phyloP scores from a whole-genome alignment of 108 stramenopile species.

The Cyclotella baltica region DNA sequence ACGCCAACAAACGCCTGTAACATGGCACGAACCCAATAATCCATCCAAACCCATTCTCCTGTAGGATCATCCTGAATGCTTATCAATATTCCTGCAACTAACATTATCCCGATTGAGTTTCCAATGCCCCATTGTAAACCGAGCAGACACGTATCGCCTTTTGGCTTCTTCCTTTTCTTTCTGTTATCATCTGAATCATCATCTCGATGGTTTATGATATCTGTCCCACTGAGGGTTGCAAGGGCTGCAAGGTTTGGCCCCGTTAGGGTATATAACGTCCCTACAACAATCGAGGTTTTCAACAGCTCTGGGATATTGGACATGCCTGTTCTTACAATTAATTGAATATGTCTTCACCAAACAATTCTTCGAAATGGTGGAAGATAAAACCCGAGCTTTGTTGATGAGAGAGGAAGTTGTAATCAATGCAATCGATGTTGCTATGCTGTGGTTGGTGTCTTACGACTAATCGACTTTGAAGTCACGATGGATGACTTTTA shows the following conservation, averaged over 20 bases:
- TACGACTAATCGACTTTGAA: too few species aligned
- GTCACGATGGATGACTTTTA: too few species aligned
- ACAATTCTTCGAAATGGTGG: neutral
- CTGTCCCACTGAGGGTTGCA: conserved; percentile 62
- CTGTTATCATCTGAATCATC: neutral
- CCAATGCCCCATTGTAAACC: conserved; percentile 74
- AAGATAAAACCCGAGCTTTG: neutral
- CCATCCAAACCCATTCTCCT: conserved; percentile 39
- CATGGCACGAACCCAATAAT: conserved; percentile 36
- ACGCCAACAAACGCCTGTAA: conserved; percentile 66
- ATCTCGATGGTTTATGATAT: conserved; percentile 16
- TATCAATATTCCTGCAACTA: conserved; percentile 54
- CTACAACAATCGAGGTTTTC: conserved; percentile 23
- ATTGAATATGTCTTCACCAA: neutral
- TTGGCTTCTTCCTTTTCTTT: conserved; percentile 1
- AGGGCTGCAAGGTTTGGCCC: conserved; percentile 72
- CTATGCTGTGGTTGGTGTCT: too few species aligned
- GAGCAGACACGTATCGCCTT: conserved; percentile 34
- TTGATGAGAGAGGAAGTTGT: too few species aligned
- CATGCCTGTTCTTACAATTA: neutral
- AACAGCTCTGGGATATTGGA: neutral
- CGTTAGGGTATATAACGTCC: conserved; percentile 65
- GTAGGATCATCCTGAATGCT: conserved; percentile 17
- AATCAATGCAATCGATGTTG: too few species aligned
- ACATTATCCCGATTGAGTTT: conserved; percentile 58